Evolutionary conservation across 352 stramenopile species (phyloP), one percentile per base, ranked within the genome.

Genomic region (Phytopythium montanum): DNA sequence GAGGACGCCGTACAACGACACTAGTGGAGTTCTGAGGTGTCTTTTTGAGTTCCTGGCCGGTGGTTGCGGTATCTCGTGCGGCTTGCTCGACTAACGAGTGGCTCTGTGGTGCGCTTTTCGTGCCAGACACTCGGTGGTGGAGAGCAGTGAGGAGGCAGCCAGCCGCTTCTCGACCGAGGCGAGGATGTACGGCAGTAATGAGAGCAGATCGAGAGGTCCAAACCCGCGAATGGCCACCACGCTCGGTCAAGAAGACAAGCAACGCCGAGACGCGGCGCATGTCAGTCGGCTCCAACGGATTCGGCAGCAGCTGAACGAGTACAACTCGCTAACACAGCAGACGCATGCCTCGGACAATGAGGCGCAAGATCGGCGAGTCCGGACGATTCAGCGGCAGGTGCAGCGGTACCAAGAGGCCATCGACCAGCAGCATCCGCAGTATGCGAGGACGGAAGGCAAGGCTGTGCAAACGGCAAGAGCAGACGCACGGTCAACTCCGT

Each of bases 231-330:
- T 49, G 25, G 50, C 57, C 6, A 65, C 59, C 14, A 79, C 74
- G 7, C 59, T 87, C 7, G 75, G 71, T 0, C 75, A 82, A 56
- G 68, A 83, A 61, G 77, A 85, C 10, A 85, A 85, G 46, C 75
- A 81, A 44, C 69, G 56, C 8, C 68, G 69, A 16, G 50, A 76
- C 16, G 58, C 64, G 10, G 65, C 65, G 9, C 81, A 82, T 36
- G 53, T 51, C 12, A 70, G 52, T 23, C 65, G 78, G 13, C 51
- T 87, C 21, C 68, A 81, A 10, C 65, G 75, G 44, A 72, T 87
- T 54, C 65, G 72, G 19, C 21, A 53, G 33, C 60, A 80, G 23
- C 72, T 82, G 39, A 56, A 80, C 19, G 48, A 67, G 16, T 76
- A 85, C 60, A 56, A 76, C 41, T 34, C 61, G 14, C 60, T 68